Evolutionary conservation across 257 asterid species (phyloP).

Genomic region (Galeopsis tetrahit): DNA sequence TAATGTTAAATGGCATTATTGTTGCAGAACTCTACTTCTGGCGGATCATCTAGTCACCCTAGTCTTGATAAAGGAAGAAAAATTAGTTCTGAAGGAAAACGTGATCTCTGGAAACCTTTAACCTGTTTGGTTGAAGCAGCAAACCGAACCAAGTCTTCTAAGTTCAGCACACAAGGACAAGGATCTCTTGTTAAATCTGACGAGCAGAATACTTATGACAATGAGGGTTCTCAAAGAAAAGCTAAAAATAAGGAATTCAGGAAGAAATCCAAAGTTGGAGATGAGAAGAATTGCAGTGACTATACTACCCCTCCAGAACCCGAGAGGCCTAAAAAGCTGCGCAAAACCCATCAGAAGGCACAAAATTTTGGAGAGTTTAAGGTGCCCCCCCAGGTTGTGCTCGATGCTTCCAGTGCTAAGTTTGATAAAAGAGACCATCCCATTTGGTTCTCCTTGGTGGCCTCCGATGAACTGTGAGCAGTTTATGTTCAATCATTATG

Average conservation of each 20-base stretch:
- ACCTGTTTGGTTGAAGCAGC: slow-evolving; percentile 88
- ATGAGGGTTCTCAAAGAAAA: slow-evolving; percentile 52
- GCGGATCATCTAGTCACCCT: slow-evolving; percentile 54
- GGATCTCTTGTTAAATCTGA: slow-evolving; percentile 58
- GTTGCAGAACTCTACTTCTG: slow-evolving; percentile 58
- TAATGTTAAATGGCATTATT: too few relatives aligned
- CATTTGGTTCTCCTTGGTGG: slow-evolving; percentile 90
- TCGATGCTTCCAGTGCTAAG: slow-evolving; percentile 57
- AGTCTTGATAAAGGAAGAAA: slow-evolving; percentile 54
- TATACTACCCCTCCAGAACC: slow-evolving; percentile 45
- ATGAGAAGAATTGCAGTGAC: slow-evolving; percentile 46
- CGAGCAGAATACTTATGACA: slow-evolving; percentile 49
- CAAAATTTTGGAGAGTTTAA: slow-evolving; percentile 48
- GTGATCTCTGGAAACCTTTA: slow-evolving; percentile 75
- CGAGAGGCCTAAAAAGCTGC: slow-evolving; percentile 61
- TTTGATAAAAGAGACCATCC: slow-evolving; percentile 58
- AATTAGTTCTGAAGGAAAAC: slow-evolving; percentile 50
- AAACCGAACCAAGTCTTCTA: slow-evolving; percentile 71
- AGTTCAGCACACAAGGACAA: slow-evolving; percentile 52
- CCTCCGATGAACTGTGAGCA: slow-evolving; percentile 71
- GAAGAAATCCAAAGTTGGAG: slow-evolving; percentile 52
- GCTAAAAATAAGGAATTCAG: slow-evolving; percentile 52
- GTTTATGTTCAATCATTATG: slow-evolving; percentile 29
- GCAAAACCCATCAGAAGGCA: slow-evolving; percentile 56
- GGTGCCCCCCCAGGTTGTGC: slow-evolving; percentile 66